Evolutionary conservation across 2,329 filamentous ascomycete species (phyloP).

Genomic region (Stagonosporopsis chrysanthemi): DNA sequence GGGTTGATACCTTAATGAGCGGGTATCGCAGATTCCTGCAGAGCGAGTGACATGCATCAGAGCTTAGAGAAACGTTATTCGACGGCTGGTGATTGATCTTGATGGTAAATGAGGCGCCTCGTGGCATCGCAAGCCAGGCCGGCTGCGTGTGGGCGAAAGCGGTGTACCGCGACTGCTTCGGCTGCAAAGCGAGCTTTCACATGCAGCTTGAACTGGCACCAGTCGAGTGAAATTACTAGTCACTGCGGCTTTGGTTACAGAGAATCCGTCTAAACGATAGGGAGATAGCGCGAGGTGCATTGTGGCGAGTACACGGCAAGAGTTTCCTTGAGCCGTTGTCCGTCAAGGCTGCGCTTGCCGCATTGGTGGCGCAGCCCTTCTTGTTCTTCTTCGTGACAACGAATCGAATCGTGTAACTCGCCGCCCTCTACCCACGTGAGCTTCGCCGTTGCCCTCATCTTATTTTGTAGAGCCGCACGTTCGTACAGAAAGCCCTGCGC

Average conservation of each 20-base stretch:
- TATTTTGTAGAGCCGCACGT: slow-evolving; percentile 21
- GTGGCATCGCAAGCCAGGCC: slow-evolving; percentile 13
- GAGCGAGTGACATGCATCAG: slow-evolving; percentile 13
- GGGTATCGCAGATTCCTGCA: not conserved
- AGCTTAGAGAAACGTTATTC: slow-evolving; percentile 8
- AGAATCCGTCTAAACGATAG: slow-evolving; percentile 2
- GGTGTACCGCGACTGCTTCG: slow-evolving; percentile 7
- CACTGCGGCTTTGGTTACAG: not conserved
- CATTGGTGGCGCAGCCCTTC: slow-evolving; percentile 1
- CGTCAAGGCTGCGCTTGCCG: slow-evolving; percentile 11
- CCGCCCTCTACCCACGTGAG: slow-evolving; percentile 12
- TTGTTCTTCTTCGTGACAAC: slow-evolving; percentile 14
- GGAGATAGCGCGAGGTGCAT: not conserved
- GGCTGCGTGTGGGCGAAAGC: not conserved
- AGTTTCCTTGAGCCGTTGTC: slow-evolving; percentile 3
- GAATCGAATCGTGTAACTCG: slow-evolving; percentile 10
- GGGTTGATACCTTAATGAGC: not conserved
- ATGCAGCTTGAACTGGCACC: not conserved
- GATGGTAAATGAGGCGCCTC: not conserved
- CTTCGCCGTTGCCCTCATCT: slow-evolving; percentile 11
- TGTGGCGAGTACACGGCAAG: slow-evolving; percentile 1
- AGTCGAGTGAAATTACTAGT: not conserved
- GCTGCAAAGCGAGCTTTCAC: slow-evolving; percentile 12
- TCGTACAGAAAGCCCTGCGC: not conserved
- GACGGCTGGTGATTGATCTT: not conserved